Conservation (phyloP, 73 alveolate genomes). For the Diophrys appendiculata region DNA sequence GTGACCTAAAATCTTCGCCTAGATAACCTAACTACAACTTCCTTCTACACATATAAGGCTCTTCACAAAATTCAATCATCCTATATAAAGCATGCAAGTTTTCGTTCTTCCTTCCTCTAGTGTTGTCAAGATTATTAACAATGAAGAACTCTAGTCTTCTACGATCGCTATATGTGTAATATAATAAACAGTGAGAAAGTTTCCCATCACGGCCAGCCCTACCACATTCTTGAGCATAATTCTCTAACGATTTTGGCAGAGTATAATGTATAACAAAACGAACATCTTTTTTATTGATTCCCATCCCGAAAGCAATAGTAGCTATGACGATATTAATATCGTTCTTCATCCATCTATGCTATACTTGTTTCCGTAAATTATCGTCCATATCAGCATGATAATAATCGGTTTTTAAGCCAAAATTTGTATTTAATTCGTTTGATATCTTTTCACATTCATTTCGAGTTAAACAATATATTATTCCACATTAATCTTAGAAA, state of each 20-base stretch:
- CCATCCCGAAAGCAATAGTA: conserved; percentile 94
- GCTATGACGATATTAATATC: conserved; percentile 79
- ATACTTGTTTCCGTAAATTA: conserved; percentile 64
- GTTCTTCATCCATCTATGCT: conserved; percentile 81
- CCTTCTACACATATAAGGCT: conserved; percentile 49
- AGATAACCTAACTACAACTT: conserved; percentile 43
- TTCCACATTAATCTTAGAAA: conserved; percentile 73
- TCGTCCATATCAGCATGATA: conserved; percentile 63
- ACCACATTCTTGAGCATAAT: conserved; percentile 64
- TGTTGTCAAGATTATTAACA: not conserved
- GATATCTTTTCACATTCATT: conserved; percentile 64
- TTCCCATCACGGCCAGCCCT: conserved; percentile 72
- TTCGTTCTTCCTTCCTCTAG: conserved; percentile 1
- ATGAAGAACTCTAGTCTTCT: conserved; percentile 12
- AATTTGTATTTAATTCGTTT: conserved; percentile 29
- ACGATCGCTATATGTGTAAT: conserved; percentile 26
- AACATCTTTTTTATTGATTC: conserved; percentile 87
- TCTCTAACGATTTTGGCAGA: conserved; percentile 79
- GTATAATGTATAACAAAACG: conserved; percentile 85
- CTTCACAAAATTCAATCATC: conserved; percentile 27
- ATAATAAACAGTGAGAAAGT: conserved; percentile 51
- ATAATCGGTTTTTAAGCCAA: conserved; percentile 26
- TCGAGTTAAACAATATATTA: conserved; percentile 67
- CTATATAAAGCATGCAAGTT: conserved; percentile 14
- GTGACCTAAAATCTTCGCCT: conserved; percentile 53